phyloP scores from a whole-genome alignment of 306 rosid species.

The Cucurbita ficifolia region DNA sequence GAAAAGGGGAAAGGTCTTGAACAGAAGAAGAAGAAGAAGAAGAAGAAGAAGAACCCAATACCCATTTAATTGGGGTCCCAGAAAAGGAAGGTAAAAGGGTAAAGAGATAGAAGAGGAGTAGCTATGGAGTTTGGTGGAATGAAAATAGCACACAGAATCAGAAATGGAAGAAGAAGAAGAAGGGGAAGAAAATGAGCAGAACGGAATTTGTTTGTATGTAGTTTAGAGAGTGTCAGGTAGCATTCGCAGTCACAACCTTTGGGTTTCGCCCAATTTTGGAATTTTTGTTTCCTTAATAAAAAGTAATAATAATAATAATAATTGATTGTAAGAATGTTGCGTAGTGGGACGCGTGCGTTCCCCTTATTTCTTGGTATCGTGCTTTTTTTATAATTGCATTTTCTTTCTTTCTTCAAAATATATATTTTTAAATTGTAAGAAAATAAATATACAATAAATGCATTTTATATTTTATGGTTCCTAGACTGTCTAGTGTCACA shows the following conservation, averaged over 20 bases:
- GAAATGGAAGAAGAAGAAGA: neutral
- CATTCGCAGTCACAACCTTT: neutral
- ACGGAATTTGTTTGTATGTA: neutral
- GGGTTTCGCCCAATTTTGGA: neutral
- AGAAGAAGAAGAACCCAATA: neutral
- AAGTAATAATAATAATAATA: too few species aligned
- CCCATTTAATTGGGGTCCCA: neutral
- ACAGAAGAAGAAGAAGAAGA: neutral
- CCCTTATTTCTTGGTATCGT: neutral
- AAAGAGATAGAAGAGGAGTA: neutral
- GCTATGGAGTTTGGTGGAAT: neutral
- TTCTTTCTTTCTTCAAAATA: too few species aligned
- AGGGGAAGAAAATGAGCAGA: neutral
- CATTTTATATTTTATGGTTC: too few species aligned
- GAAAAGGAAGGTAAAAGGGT: neutral
- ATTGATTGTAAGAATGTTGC: neutral
- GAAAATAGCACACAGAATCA: neutral
- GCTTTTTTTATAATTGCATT: neutral
- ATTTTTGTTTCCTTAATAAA: neutral
- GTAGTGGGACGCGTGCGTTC: constrained; percentile 5
- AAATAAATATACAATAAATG: too few species aligned
- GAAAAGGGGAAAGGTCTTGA: neutral
- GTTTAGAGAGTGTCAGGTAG: neutral
- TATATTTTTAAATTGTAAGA: too few species aligned
- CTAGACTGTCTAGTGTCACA: too few species aligned